These are phyloP conservation scores for Stygiomarasmius scandens DNA, from an alignment of 1,284 basidiomycete genomes.

Conservation along the genomic window DNA sequence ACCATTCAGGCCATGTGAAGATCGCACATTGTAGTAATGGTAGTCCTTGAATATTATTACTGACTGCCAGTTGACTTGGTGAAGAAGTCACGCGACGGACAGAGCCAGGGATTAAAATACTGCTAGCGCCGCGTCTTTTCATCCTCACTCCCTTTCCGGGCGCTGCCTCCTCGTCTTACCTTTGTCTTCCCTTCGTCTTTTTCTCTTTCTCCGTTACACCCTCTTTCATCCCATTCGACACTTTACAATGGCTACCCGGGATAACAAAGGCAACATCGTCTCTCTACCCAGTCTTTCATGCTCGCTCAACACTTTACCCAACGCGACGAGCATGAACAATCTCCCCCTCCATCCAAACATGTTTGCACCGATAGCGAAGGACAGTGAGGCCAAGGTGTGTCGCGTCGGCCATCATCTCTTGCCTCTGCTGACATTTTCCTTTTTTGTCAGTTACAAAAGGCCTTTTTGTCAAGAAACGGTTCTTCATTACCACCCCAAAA, in stretches of 20 bases:
- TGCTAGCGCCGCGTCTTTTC: not conserved
- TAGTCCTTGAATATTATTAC: not conserved
- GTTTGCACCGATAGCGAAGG: constrained; percentile 64
- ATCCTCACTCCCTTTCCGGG: not conserved
- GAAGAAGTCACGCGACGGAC: not conserved
- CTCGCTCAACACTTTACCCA: constrained; percentile 65
- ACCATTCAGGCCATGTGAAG: constrained; percentile 11
- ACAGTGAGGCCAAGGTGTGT: constrained; percentile 74
- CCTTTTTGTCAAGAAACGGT: constrained; percentile 34
- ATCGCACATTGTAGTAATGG: not conserved
- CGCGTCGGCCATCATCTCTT: not conserved
- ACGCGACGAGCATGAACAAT: constrained; percentile 66
- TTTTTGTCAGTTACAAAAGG: constrained; percentile 46
- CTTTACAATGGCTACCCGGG: constrained; percentile 30
- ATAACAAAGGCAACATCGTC: constrained; percentile 52
- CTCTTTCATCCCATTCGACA: constrained; percentile 2
- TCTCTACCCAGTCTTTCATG: constrained; percentile 71
- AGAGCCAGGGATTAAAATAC: too few relatives aligned
- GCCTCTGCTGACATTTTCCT: constrained; percentile 6
- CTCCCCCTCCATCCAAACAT: constrained; percentile 68
- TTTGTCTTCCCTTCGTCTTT: not conserved
- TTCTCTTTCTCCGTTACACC: not conserved
- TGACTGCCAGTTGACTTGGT: too few relatives aligned
- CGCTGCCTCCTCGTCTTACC: not conserved
- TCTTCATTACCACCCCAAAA: constrained; percentile 7